Base-by-base conservation (phyloP, 1,139 yeast genomes). In the Magnusiomyces fungicola region DNA sequence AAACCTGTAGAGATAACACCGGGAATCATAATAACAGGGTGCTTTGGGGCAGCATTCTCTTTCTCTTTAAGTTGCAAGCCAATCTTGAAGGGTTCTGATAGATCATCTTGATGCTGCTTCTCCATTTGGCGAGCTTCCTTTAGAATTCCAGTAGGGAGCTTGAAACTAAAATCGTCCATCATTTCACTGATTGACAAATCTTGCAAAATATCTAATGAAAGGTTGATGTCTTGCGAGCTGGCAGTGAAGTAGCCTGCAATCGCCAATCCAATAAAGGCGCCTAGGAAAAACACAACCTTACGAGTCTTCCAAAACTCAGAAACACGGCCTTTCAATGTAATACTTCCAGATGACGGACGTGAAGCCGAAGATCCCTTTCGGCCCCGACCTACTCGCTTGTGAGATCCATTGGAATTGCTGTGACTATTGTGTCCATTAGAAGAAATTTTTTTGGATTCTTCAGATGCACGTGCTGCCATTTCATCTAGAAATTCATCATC, bases 1-100 rank as follows among this genome's bases (percentile, higher is more conserved):
- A 92, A 74, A 2, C 97, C 97, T 0, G 97, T 90, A 29, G 96
- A 86, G 47, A 88, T 86, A 7, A 92, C 97, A 2, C 98, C 98
- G 0, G 98, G 98, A 23, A 92, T 89, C 81, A 92, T 76, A 9
- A 92, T 79, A 14, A 92, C 96, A 16, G 95, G 95, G 65, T 79
- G 75, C 9, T 29, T 29, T 3, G 46, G 33, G 7, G 36, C 24
- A 10, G 34, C 16, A 18, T 34, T 43, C 16, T 43, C 46, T 54
- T 83, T 78, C 5, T 70, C 64, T 23, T 69, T 69, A 71, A 90
- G 69, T 47, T 83, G 73, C 56, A 75, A 77, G 2, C 98, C 98
- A 23, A 89, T 95, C 1, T 94, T 87, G 68, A 92, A 92, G 7
- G 48, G 47, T 25, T 34, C 42, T 3, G 49, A 30, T 5, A 61